Base-by-base conservation (phyloP, 257 asterid species). In the Solanum chiquidenum region DNA sequence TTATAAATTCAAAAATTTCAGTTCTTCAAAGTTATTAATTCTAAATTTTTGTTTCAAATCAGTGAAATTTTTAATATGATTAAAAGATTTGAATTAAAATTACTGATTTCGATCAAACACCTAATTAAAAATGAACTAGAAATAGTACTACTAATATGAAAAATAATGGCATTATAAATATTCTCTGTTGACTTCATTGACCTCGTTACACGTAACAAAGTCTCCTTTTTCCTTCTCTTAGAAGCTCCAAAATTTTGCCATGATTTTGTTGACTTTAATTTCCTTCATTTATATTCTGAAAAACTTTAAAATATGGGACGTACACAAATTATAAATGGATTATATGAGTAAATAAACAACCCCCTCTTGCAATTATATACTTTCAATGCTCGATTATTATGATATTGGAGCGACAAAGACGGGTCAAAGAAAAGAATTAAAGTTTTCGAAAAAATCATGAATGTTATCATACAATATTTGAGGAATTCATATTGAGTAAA, bases 121-220 rank as follows among this genome's bases (percentile, higher is more conserved):
- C 6, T 60, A 23, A 23, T 9, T 10, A 20, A 60, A 52, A 49
- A 49, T 49, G 5, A 14, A 14, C 21, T 49, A 49, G 58, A 49
- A 52, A 66, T 14, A 74, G 18, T 35, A 37, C 20, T 37, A 75
- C 12, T 38, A 1, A 49, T 2, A 40, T 38, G 85, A 79, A 44
- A 46, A 13, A 25, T 46, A 27, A 27, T 46, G 68, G 1, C 29
- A 44, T 9, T 29, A 44, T 80, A 76, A 35, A 74, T 74, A 86
- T 31, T 73, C 71, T 60, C 71, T 77, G 44, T 90, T 85, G 87
- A 90, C 93, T 90, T 68, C 13, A 88, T 88, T 88, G 94, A 90
- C 94, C 90, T 93, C 90, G 88, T 87, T 79, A 66, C 34, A 40
- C 49, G 91, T 83, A 72, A 38, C 69, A 29, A 87, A 83, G 88